phyloP scores from a whole-genome alignment of 805 yeast genomes.

The Kurtzmaniella fragi region DNA sequence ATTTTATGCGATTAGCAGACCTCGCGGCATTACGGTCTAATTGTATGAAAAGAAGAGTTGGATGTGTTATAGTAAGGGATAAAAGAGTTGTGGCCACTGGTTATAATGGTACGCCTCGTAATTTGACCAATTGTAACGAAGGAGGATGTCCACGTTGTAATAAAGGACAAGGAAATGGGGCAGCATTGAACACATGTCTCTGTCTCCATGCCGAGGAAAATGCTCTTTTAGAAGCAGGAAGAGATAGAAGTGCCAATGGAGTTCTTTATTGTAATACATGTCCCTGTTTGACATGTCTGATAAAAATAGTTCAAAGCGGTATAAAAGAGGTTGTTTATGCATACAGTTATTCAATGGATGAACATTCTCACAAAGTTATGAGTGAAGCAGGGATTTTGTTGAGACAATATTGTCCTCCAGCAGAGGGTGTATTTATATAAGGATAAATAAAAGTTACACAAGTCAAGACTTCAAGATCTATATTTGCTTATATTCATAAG shows the following conservation, averaged over 20 bases:
- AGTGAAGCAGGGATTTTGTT: slow-evolving; percentile 67
- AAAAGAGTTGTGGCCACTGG: slow-evolving; percentile 92
- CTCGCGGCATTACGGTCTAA: slow-evolving; percentile 89
- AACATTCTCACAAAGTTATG: slow-evolving; percentile 63
- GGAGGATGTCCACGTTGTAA: slow-evolving; percentile 96
- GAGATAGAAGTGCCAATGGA: slow-evolving; percentile 52
- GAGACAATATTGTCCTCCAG: slow-evolving; percentile 45
- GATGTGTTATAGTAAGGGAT: slow-evolving; percentile 88
- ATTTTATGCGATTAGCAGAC: slow-evolving; percentile 90
- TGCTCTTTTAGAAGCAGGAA: slow-evolving; percentile 89
- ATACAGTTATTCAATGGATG: slow-evolving; percentile 90
- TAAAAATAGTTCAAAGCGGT: slow-evolving; percentile 92
- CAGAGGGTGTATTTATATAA: slow-evolving; percentile 34
- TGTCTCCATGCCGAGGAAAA: slow-evolving; percentile 98
- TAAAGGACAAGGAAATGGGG: slow-evolving; percentile 56
- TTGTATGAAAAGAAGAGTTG: slow-evolving; percentile 96
- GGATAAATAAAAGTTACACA: neutral
- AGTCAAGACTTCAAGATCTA: slow-evolving; percentile 11
- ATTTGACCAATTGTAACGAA: slow-evolving; percentile 81
- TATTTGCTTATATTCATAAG: slow-evolving; percentile 32
- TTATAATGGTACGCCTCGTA: slow-evolving; percentile 95
- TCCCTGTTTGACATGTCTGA: slow-evolving; percentile 94
- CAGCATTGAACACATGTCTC: slow-evolving; percentile 72
- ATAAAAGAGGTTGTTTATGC: slow-evolving; percentile 89
- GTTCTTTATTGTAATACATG: slow-evolving; percentile 91